These are phyloP conservation scores for Thelonectria discophora DNA, from an alignment of 2,329 filamentous ascomycete genomes.

Conservation along the genomic window DNA sequence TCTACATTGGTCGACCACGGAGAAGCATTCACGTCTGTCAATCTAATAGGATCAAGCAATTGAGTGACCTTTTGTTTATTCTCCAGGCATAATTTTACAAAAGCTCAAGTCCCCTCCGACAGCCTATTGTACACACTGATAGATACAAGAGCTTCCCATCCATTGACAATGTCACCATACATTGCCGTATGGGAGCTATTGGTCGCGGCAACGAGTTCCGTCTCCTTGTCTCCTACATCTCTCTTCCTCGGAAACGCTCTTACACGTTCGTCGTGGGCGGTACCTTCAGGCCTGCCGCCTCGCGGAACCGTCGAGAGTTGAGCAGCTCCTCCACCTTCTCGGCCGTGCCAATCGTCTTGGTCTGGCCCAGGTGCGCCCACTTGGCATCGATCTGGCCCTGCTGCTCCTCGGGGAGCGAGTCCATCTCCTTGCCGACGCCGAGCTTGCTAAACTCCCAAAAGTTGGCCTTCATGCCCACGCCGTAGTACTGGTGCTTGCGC, in stretches of 20 bases:
- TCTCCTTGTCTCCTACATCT: not conserved
- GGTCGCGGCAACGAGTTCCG: not conserved
- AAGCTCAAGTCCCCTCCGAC: conserved; percentile 31
- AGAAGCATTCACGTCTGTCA: not conserved
- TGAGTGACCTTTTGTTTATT: not conserved
- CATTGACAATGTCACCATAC: not conserved
- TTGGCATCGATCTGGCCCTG: conserved; percentile 54
- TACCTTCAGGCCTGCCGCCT: conserved; percentile 44
- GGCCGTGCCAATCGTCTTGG: conserved; percentile 58
- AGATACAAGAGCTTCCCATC: conserved; percentile 22
- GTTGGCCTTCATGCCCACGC: conserved; percentile 99
- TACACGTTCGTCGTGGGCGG: conserved; percentile 36
- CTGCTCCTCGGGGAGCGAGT: conserved; percentile 33
- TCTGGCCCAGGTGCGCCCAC: conserved; percentile 66
- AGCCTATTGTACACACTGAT: conserved; percentile 40
- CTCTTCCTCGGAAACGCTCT: not conserved
- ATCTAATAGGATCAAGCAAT: not conserved
- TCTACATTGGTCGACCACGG: too few species aligned
- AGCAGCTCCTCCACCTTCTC: conserved; percentile 68
- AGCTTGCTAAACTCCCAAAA: conserved; percentile 86
- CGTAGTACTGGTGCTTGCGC: conserved; percentile 90
- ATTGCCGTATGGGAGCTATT: not conserved
- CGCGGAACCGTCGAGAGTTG: conserved; percentile 59
- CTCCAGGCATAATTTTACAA: conserved; percentile 32
- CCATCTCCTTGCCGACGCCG: conserved; percentile 52